Evolutionary conservation across 2,329 filamentous ascomycete genomes (phyloP), one percentile per base, ranked within the genome.

Genomic region (Dactylellina cionopaga): DNA sequence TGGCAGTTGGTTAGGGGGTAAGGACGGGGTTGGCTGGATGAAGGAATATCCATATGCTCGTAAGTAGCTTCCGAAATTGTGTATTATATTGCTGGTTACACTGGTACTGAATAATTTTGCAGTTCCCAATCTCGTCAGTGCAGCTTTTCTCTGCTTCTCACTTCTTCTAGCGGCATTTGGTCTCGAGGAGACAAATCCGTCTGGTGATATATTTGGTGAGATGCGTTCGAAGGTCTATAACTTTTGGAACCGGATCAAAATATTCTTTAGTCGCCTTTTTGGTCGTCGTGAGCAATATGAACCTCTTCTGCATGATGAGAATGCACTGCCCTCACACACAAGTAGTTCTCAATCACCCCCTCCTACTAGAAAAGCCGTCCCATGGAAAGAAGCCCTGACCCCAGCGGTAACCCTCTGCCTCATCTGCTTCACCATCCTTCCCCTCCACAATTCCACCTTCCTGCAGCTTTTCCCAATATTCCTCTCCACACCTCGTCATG

Each of bases 381-480:
- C 76, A 0, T 87, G 88, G 78, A 80, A 82, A 1, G 82, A 81
- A 22, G 84, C 88, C 54, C 85, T 88, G 76, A 88, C 83, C 2
- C 83, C 80, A 47, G 87, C 87, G 65, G 84, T 87, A 15, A 75
- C 84, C 68, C 81, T 83, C 60, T 85, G 83, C 0, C 81, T 92
- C 2, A 77, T 90, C 49, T 85, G 84, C 24, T 88, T 89, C 74
- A 88, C 88, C 29, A 85, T 92, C 51, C 87, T 91, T 76, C 88
- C 90, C 74, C 87, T 92, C 77, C 89, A 92, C 80, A 84, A 92
- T 76, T 89, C 88, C 70, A 89, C 90, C 25, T 93, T 92, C 82
- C 90, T 91, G 78, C 86, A 89, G 1, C 85, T 93, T 44, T 91
- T 89, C 82, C 90, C 91, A 72, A 84, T 92, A 54, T 92, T 93